Evolutionary conservation across 345 rosid genomes (phyloP), one percentile per base, ranked within the genome.

Genomic region (Populus alba): DNA sequence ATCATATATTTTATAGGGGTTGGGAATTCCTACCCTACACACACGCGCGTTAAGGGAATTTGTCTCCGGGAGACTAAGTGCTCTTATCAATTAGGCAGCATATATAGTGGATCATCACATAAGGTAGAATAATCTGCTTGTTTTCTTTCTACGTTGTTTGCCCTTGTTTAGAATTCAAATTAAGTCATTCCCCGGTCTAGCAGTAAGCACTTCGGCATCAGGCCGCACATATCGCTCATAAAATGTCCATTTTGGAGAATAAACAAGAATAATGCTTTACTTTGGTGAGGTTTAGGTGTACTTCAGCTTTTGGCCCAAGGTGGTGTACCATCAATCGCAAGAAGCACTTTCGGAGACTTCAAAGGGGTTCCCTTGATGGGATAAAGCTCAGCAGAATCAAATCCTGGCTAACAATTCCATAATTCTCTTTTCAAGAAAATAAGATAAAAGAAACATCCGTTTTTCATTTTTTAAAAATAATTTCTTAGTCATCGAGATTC

Each of bases 61-160:
- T 67, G 13, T 67, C 10, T 18, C 70, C 11, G 39, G 25, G 12
- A 35, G 39, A 35, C 41, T 2, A 55, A 8, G 70, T 20, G 75
- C 66, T 66, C 70, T 67, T 72, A 72, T 76, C 75, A 33, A 73
- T 73, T 77, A 53, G 78, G 83, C 73, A 63, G 55, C 67, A 73
- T 33, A 33, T 3, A 33, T 16, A 69, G 65, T 25, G 67, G 27
- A 49, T 69, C 22, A 13, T 8, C 22, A 18, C n/a, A 8, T 20
- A 5, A 45, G 11, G 27, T 23, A 49, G 78, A 68, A 76, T 61
- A 67, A 10, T 7, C 8, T 37, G 23, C 23, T 9, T 57, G 23
- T 68, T 68, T 68, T 1, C 8, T 63, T 35, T 68, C 0, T 68
- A 0, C 5, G 0, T 18, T 37, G 43, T 16, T 68, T 38, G 43